Base-by-base conservation (phyloP, 2,329 filamentous ascomycete genomes). In the Xylaria sp. region DNA sequence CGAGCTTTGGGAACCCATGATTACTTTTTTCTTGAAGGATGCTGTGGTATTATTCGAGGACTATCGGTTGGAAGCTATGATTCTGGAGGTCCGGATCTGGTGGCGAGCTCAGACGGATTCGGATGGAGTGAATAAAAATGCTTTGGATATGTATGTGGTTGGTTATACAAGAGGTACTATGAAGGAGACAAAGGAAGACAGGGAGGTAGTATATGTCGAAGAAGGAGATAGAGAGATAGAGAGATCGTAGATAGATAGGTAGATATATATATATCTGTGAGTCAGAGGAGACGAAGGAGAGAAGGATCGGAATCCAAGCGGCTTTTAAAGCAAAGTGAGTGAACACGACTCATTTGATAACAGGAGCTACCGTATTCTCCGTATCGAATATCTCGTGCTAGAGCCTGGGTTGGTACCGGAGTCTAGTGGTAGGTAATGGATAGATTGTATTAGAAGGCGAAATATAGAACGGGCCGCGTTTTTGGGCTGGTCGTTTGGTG, bases 1-100 rank as follows among this genome's bases (percentile, higher is more conserved):
- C 50, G 62, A 30, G 44, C 61, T 59, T 63, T 59, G 64, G 58
- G 72, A 76, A 55, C 69, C 69, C 69, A 72, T 72, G 55, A 47
- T 64, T 46, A 46, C 18, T 55, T 9, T 50, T n/a, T 39, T 8
- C 5, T 4, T 30, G 23, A 30, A 37, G n/a, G 46, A 48, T n/a
- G n/a, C 7, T 18, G n/a, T 18, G 16, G 37, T 9, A 42, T 5
- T 42, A 42, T 42, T 42, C 37, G 11, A 9, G 37, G 37, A 42
- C 23, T 30, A 30, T 30, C 23, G 23, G 23, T 30, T 30, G 23
- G 23, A 4, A 30, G 23, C 23, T 30, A 30, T 30, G 23, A 30
- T 30, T 30, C 23, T 30, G 23, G 23, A 30, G 23, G 23, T 30
- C 23, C 23, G 23, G 23, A 30, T 30, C 23, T 30, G 23, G 23